Conservation (phyloP, 495 filamentous ascomycete genomes). For the Podospora appendiculata region DNA sequence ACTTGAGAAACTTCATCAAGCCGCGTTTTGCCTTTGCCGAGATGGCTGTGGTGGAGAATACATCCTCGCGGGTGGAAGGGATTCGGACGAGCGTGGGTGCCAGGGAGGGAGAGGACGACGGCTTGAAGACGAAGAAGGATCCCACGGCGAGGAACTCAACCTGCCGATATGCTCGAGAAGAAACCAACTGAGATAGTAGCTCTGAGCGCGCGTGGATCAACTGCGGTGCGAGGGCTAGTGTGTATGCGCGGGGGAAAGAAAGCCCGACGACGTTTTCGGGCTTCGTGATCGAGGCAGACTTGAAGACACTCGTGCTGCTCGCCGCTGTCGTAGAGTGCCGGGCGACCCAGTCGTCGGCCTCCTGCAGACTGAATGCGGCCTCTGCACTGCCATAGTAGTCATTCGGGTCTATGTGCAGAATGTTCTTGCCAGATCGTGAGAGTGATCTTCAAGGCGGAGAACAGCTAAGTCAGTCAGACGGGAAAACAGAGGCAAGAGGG, state of each 20-base stretch:
- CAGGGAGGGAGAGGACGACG: slow-evolving; percentile 13
- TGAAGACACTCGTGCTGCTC: slow-evolving; percentile 9
- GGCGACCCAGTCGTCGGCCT: slow-evolving; percentile 65
- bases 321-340: slow-evolving; percentile 5
- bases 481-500: slow-evolving; percentile 5
- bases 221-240: slow-evolving; percentile 75
- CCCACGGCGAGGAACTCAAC: slow-evolving; percentile 92
- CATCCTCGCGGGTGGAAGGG: slow-evolving; percentile 79
- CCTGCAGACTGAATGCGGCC: slow-evolving; percentile 80
- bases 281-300: slow-evolving; percentile 16
- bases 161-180: slow-evolving; percentile 78
- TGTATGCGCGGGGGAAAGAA: slow-evolving; percentile 68
- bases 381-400: slow-evolving; percentile 80
- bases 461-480: slow-evolving; percentile 59
- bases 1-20: slow-evolving; percentile 84
- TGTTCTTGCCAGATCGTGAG: slow-evolving; percentile 82
- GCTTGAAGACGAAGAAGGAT: slow-evolving; percentile 76
- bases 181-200: slow-evolving; percentile 69
- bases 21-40: slow-evolving; percentile 69
- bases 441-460: slow-evolving; percentile 62
- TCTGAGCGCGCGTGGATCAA: slow-evolving; percentile 77
- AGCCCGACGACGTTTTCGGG: slow-evolving; percentile 32
- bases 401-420: slow-evolving; percentile 85
- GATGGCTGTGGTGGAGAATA: slow-evolving; percentile 67
- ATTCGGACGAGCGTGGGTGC: slow-evolving; percentile 48